Base-by-base conservation (phyloP, 495 filamentous ascomycete genomes). In the Articulospora tetracladia region DNA sequence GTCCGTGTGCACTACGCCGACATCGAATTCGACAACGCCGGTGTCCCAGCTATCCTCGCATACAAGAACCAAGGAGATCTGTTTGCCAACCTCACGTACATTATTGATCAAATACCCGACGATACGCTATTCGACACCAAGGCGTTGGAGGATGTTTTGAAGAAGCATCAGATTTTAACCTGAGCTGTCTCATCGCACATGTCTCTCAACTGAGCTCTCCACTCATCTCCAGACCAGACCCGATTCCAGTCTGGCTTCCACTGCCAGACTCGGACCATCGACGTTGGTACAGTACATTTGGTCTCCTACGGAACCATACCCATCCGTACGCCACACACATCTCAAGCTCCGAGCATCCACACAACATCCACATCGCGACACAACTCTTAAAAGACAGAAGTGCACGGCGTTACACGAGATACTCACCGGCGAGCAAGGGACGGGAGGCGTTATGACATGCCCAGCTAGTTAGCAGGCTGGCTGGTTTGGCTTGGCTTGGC, bases 1-100 rank as follows among this genome's bases (percentile, higher is more conserved):
- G 81, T 98, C 72, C 94, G 93, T 72, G 82, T 98, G 28, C 90
- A 96, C 73, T 89, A 90, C 69, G 85, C 89, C 56, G 95, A 96
- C 60, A 93, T 96, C 27, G 95, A 98, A 72, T 97, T 98, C 81
- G 91, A 96, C 69, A 83, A 89, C 60, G 90, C 92, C 57, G 85
- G 89, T 57, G 90, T 94, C 0, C 94, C 94, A 0, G 93, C 94
- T 8, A 76, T 98, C 23, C 76, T 98, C 41, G 93, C 89, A 1
- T 98, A 98, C 76, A 85, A 86, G 39, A 87, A 82, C 63, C 80
- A 84, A 61, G 93, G 92, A 39, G 93, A 98, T 57, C 83, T 96
- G 60, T 94, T 98, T 65, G 88, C 89, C 49, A 96, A 93, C 58
- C 74, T 98, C 34, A 91, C 93, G 1, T 91, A 92, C 28, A 80